Evolutionary conservation across 2,329 filamentous ascomycete species (phyloP), one percentile per base, ranked within the genome.

Genomic region (Colletotrichum sp.): DNA sequence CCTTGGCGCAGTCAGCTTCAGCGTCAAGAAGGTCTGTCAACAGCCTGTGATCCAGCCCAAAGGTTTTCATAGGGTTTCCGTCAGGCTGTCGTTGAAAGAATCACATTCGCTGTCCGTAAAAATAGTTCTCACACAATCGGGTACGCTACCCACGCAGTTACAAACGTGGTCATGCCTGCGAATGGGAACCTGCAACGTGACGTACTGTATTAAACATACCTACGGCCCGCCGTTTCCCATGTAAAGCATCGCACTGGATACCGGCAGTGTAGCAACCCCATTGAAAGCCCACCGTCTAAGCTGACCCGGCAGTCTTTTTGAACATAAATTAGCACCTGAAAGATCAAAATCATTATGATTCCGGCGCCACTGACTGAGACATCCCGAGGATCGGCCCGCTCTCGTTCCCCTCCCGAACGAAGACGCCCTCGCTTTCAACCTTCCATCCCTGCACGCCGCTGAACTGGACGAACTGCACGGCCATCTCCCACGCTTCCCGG

Each of bases 401-500:
- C 39, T 80, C 76, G 4, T 80, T 76, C 49, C 77, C 78, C 5
- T 75, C 59, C 28, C 82, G 78, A 5, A 87, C 84, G 52, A 90
- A 87, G n/a, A 89, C 81, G 2, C 89, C 89, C 7, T 87, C 84
- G 3, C 85, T 79, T 55, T 83, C 85, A 60, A 88, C 85, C 21
- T 81, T 84, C 89, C 89, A 91, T 5, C 81, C 83, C 26, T 81
- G 79, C 3, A 82, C 80, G 0, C 81, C 81, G 63, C 82, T 84
- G 21, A 83, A 79, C 44, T 85, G 81, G 1, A 88, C 80, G 75
- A 85, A 86, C 44, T 87, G 82, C 18, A 87, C 84, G 0, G 85
- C 85, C 84, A 87, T 84, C 1, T 85, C 82, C 89, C 89, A 90
- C 5, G 85, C 85, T 70, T 88, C 87, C 49, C 79, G 80, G 75